Percentiles rank a stretch among this genome's conserved stretches.
Evolutionary conservation across 352 stramenopile species (phyloP).

Genomic region (Aphanomyces stellatus): DNA sequence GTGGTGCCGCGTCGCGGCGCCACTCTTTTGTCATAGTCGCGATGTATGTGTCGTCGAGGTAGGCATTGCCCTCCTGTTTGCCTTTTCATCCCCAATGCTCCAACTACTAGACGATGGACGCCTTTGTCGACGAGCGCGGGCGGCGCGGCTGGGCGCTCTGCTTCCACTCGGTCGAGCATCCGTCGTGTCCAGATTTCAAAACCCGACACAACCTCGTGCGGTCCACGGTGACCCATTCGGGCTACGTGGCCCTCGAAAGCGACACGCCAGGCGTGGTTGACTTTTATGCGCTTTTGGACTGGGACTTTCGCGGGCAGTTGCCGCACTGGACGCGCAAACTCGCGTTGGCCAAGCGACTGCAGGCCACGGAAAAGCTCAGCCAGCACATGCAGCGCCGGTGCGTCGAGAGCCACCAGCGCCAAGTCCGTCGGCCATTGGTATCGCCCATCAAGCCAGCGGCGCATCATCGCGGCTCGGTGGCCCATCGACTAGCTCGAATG

Average conservation of each 20-base stretch:
- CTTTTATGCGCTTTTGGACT: neutral
- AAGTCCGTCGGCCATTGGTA: neutral
- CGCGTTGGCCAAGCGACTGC: neutral
- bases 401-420: neutral
- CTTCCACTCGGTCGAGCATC: conserved; percentile 47
- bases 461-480: neutral
- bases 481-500: neutral
- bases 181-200: conserved; percentile 26
- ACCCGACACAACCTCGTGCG: neutral
- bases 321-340: neutral
- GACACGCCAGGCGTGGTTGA: neutral
- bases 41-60: conserved; percentile 6
- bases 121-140: conserved; percentile 44
- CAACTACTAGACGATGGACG: conserved; percentile 38
- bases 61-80: too few relatives aligned
- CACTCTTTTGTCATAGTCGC: neutral
- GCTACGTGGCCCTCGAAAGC: neutral
- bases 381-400: neutral
- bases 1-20: neutral
- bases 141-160: conserved; percentile 52
- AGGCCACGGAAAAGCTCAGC: neutral
- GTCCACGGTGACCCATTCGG: neutral
- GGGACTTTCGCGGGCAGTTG: neutral
- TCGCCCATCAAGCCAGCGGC: neutral
- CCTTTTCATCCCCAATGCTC: too few relatives aligned